These are phyloP conservation scores for Yamadazyma sp. DNA, from an alignment of 805 yeast genomes.

Conservation along the genomic window DNA sequence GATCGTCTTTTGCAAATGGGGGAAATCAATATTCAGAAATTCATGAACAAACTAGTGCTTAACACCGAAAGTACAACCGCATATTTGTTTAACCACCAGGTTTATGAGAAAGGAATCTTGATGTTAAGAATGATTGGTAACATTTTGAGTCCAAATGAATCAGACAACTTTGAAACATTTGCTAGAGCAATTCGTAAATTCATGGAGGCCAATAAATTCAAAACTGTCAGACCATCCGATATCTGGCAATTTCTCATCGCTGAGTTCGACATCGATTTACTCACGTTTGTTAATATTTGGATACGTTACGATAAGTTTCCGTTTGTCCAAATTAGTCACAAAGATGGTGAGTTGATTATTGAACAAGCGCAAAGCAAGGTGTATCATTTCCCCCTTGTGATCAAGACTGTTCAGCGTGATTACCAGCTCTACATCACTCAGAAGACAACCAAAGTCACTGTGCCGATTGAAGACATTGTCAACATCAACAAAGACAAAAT, in stretches of 20 bases:
- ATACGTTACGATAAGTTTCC: slow-evolving; percentile 61
- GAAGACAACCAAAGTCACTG: slow-evolving; percentile 11
- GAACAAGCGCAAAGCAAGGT: slow-evolving; percentile 57
- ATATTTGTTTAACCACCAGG: slow-evolving; percentile 48
- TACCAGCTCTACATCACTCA: slow-evolving; percentile 12
- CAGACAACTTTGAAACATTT: slow-evolving; percentile 13
- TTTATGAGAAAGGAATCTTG: slow-evolving; percentile 62
- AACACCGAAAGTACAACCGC: slow-evolving; percentile 23
- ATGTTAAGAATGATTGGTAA: slow-evolving; percentile 53
- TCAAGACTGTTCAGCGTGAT: slow-evolving; percentile 28
- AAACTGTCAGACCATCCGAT: slow-evolving; percentile 48
- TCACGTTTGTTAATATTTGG: slow-evolving; percentile 60
- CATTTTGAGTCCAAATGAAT: slow-evolving; percentile 7
- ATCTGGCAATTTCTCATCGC: slow-evolving; percentile 49
- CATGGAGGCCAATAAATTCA: slow-evolving; percentile 31
- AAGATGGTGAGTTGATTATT: slow-evolving; percentile 18
- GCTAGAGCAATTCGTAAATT: slow-evolving; percentile 12
- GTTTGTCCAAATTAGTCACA: slow-evolving; percentile 28
- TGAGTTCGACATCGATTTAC: slow-evolving; percentile 41
- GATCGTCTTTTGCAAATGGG: slow-evolving; percentile 5
- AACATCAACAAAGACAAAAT: slow-evolving; percentile 13
- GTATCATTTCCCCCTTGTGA: slow-evolving; percentile 59
- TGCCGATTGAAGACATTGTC: slow-evolving; percentile 8
- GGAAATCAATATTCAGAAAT: slow-evolving; percentile 25
- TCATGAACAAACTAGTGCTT: slow-evolving; percentile 29